Percentiles rank a stretch among this genome's conserved stretches.
phyloP scores from a whole-genome alignment of 2,329 filamentous ascomycete species.

The Amauroascus niger region DNA sequence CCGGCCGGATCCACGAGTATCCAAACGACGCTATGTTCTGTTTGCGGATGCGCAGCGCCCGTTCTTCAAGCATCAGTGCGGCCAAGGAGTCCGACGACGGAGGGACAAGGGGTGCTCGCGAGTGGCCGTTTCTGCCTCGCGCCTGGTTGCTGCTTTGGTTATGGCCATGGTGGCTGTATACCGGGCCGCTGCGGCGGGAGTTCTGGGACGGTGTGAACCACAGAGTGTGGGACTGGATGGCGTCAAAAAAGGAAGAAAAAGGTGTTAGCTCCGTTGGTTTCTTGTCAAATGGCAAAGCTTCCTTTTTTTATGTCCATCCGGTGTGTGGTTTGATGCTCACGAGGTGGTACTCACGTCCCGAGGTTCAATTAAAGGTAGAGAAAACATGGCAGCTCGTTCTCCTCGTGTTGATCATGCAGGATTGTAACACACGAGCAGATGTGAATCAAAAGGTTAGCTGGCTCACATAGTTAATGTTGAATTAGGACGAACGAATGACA shows the following conservation, averaged over 20 bases:
- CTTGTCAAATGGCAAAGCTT: background rate
- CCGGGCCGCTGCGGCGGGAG: conserved; percentile 33
- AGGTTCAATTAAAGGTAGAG: conserved; percentile 58
- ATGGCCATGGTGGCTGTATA: conserved; percentile 20
- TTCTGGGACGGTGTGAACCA: conserved; percentile 61
- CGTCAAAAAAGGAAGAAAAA: background rate
- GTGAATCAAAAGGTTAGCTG: no score
- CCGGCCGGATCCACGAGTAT: conserved; percentile 79
- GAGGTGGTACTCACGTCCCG: conserved; percentile 53
- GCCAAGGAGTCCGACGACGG: conserved; percentile 55
- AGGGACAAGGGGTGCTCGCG: conserved; percentile 29
- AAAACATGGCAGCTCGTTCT: conserved; percentile 18
- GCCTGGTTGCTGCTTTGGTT: conserved; percentile 19
- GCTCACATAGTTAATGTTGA: no score
- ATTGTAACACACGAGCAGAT: no score
- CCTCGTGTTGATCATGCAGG: background rate
- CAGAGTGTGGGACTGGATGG: conserved; percentile 64
- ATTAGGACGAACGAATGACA: no score
- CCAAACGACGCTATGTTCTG: conserved; percentile 79
- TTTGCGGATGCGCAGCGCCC: conserved; percentile 64
- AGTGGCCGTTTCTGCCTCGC: conserved; percentile 22
- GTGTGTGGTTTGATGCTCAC: background rate
- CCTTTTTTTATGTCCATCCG: background rate
- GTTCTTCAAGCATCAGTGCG: conserved; percentile 65
- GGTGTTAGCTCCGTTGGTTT: conserved; percentile 7